phyloP scores from a whole-genome alignment of 257 asterid genomes.

The Solanum corneliomulleri region DNA sequence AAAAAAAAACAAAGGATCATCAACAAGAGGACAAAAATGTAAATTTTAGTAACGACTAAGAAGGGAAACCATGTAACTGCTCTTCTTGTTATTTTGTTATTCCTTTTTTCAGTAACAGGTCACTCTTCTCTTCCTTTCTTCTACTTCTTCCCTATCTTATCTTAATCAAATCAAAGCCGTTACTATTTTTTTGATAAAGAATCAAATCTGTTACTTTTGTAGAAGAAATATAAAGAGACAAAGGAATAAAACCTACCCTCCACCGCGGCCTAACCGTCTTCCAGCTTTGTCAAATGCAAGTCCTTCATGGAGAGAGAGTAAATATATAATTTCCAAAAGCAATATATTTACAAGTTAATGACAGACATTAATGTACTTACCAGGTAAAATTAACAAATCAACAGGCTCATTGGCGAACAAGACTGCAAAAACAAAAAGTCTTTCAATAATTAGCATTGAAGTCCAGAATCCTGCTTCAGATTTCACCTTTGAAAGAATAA shows the following conservation, averaged over 20 bases:
- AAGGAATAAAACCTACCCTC: constrained; percentile 57
- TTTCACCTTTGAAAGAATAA: not conserved
- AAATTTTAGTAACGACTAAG: not conserved
- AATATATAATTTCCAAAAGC: not conserved
- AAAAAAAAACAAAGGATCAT: constrained; percentile 2
- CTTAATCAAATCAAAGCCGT: not conserved
- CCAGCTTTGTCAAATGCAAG: constrained; percentile 93
- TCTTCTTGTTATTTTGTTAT: not conserved
- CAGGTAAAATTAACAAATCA: constrained; percentile 84
- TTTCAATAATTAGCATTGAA: not conserved
- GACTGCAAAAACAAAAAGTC: constrained; percentile 36
- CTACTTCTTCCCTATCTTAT: not conserved
- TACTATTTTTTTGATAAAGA: no score
- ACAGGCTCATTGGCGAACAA: constrained; percentile 79
- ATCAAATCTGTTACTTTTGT: no score
- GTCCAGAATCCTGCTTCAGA: not conserved
- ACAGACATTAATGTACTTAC: constrained; percentile 24
- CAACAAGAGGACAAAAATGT: not conserved
- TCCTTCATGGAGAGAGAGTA: constrained; percentile 27
- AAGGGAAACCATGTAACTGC: not conserved
- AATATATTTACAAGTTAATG: not conserved
- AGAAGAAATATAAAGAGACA: not conserved
- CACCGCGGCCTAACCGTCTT: constrained; percentile 95
- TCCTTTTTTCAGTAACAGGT: not conserved
- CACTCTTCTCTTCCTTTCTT: not conserved